Evolutionary conservation across 2,329 filamentous ascomycete species (phyloP).

Genomic region (Epichloe gansuensis): DNA sequence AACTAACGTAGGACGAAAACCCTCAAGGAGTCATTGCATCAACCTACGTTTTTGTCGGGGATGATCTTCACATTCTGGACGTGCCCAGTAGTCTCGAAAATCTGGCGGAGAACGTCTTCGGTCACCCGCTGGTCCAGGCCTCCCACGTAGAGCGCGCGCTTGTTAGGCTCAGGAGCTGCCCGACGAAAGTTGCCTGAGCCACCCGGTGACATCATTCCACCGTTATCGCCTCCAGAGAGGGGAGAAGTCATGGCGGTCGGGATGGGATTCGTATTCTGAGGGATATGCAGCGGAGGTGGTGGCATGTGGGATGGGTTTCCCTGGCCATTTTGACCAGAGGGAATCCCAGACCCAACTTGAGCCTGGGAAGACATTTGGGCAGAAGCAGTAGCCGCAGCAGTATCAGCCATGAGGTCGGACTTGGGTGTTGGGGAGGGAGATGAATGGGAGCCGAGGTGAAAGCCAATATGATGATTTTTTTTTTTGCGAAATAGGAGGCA

Average conservation of each 20-base stretch:
- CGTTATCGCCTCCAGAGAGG: constrained; percentile 53
- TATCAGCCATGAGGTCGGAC: constrained; percentile 57
- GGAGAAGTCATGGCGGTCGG: constrained; percentile 86
- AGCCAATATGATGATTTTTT: constrained; percentile 1
- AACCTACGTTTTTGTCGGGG: constrained; percentile 94
- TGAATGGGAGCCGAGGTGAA: background rate
- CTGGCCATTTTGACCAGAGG: constrained; percentile 51
- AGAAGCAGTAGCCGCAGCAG: constrained; percentile 47
- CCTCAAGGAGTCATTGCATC: constrained; percentile 1
- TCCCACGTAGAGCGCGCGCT: constrained; percentile 91
- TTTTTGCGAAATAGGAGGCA: background rate
- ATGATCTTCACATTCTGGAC: constrained; percentile 99
- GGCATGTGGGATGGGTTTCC: constrained; percentile 67
- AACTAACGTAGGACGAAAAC: constrained; percentile 5
- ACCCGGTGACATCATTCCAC: constrained; percentile 69
- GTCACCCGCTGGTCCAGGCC: constrained; percentile 90
- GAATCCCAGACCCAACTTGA: constrained; percentile 45
- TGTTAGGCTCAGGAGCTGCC: constrained; percentile 94
- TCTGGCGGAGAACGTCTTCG: constrained; percentile 90
- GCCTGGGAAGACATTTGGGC: constrained; percentile 58
- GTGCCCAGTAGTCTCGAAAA: constrained; percentile 97
- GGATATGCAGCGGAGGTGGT: constrained; percentile 83
- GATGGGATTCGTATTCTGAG: constrained; percentile 91
- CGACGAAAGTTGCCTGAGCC: constrained; percentile 74
- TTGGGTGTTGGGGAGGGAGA: background rate